Conservation (phyloP, 345 rosid genomes). For the Bruguiera parviflora region DNA sequence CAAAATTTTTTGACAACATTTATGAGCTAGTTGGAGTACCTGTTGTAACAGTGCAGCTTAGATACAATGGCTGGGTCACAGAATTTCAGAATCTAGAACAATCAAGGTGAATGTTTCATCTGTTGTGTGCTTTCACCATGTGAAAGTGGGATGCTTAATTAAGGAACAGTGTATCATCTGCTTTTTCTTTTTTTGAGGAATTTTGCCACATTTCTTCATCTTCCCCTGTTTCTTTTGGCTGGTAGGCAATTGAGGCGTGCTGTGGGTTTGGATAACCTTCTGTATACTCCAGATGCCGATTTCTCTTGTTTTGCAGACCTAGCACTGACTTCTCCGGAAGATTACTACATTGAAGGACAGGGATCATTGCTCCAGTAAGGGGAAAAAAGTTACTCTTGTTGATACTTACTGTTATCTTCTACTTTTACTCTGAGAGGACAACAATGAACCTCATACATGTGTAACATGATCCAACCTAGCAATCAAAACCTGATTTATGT, state of each 20-base stretch:
- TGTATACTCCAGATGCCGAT: constrained; percentile 97
- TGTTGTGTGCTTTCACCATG: neutral
- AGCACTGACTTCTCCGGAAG: constrained; percentile 85
- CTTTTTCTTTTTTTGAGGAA: neutral
- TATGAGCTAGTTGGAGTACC: constrained; percentile 93
- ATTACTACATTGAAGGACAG: constrained; percentile 93
- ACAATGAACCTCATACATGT: neutral
- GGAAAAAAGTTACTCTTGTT: neutral
- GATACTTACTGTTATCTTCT: neutral
- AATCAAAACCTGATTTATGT: too few species aligned
- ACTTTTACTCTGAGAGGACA: neutral
- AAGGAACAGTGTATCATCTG: neutral
- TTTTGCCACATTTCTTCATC: neutral
- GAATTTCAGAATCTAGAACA: constrained; percentile 77
- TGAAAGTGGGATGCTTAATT: neutral
- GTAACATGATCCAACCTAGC: too few species aligned
- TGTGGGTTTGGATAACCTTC: constrained; percentile 83
- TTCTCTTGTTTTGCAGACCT: constrained; percentile 97
- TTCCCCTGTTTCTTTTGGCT: constrained; percentile 10
- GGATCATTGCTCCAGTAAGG: constrained; percentile 97
- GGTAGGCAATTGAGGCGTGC: constrained; percentile 79
- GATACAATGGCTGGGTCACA: constrained; percentile 98
- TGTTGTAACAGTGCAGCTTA: constrained; percentile 82
- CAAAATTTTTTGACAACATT: constrained; percentile 68
- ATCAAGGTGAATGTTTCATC: constrained; percentile 52